Conservation (phyloP, 176 grass and related monocot species). For the Juncus effusus region DNA sequence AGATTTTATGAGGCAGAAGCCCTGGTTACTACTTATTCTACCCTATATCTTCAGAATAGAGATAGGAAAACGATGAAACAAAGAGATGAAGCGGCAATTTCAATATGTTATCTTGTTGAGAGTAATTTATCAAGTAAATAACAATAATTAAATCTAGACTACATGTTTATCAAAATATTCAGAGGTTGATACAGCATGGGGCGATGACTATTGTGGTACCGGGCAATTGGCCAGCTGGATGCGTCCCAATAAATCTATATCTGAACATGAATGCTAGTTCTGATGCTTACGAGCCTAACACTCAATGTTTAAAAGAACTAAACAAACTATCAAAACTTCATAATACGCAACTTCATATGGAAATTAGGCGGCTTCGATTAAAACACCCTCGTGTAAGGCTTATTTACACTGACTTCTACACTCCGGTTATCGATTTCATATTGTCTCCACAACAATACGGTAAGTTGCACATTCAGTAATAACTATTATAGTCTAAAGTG, state of each 20-base stretch:
- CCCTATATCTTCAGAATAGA: too few relatives aligned
- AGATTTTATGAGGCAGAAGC: not conserved
- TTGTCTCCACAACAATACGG: not conserved
- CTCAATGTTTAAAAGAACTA: constrained; percentile 16
- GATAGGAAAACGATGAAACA: too few relatives aligned
- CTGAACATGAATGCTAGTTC: constrained; percentile 23
- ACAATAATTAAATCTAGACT: too few relatives aligned
- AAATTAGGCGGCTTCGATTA: constrained; percentile 18
- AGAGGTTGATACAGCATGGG: constrained; percentile 25
- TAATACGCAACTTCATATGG: constrained; percentile 10
- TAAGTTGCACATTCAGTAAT: not conserved
- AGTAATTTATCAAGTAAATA: too few relatives aligned
- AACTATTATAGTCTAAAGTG: too few relatives aligned
- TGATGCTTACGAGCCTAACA: constrained; percentile 21
- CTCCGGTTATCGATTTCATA: constrained; percentile 18
- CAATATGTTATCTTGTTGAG: too few relatives aligned
- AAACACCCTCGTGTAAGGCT: constrained; percentile 12
- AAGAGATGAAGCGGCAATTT: too few relatives aligned
- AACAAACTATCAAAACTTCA: constrained; percentile 17
- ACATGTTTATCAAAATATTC: not conserved
- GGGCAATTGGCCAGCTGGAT: constrained; percentile 21
- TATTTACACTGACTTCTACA: constrained; percentile 25
- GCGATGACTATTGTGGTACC: constrained; percentile 26
- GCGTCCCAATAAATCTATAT: constrained; percentile 18
- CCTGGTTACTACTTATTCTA: too few relatives aligned